Evolutionary conservation across 2,329 filamentous ascomycete genomes (phyloP), one percentile per base, ranked within the genome.

Genomic region (Neospermospora avenae): DNA sequence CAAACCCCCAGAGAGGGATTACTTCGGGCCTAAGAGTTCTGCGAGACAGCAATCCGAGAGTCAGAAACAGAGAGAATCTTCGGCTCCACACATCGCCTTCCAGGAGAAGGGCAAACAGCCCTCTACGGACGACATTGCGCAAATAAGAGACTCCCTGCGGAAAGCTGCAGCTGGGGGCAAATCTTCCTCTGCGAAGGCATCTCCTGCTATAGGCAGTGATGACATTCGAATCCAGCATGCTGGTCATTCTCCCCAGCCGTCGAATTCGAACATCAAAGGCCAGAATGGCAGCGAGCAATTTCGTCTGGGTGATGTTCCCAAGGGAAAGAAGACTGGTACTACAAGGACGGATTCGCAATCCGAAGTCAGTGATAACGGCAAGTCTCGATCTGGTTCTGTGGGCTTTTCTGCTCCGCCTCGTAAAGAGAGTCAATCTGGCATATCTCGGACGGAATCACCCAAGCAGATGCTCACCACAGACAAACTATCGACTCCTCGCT

Each of bases 51-150:
- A 83, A 55, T 80, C 75, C 66, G 65, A 69, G 6, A 37, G 51
- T 10, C 60, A 62, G n/a, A 68, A 63, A 51, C 63, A 65, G 3
- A 61, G 67, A n/a, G 79, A 78, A 51, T 73, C 77, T 61, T 83
- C 86, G 2, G 92, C 90, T 16, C 91, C 92, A n/a, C 92, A 96
- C 70, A 96, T 96, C 68, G 89, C 91, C 22, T 96, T 92, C 72
- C 91, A 96, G 73, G 91, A 96, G 69, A 95, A 93, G 74, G 84
- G 85, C 1, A 84, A 89, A 46, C 81, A 85, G 62, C 75, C 81
- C 4, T 86, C 86, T 0, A 84, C 85, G 2, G 84, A 87, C 31
- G 82, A 81, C 39, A 77, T 80, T 1, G 78, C 82, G 49, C 69
- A 74, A 76, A 52, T 76, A 77, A 59, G 74, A 71, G 63, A 81